Evolutionary conservation across 371 early-diverging fungal species (phyloP).

Genomic region (Mucor mucedo): DNA sequence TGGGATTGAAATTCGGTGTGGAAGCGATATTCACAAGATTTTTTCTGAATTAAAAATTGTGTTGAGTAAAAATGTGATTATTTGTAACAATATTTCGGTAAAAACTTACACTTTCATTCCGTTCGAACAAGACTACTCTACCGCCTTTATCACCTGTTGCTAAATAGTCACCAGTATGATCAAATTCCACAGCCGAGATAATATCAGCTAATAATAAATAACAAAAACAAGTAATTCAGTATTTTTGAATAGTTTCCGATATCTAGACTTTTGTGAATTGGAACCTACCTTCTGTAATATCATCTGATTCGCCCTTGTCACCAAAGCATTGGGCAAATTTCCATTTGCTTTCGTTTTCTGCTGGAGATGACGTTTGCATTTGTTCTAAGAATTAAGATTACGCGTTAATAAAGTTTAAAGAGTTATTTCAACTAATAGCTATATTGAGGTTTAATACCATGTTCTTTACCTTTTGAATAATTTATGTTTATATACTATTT

Average conservation of each 20-base stretch:
- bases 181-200: constrained; percentile 95
- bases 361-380: constrained; percentile 16
- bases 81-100: neutral
- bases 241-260: constrained; percentile 5
- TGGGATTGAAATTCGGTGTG: constrained; percentile 95
- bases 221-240: neutral
- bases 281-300: constrained; percentile 94
- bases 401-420: constrained; percentile 1
- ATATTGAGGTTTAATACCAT: too few species aligned
- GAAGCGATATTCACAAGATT: constrained; percentile 91
- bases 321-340: constrained; percentile 99
- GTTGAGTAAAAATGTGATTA: too few species aligned
- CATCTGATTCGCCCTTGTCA: constrained; percentile 97
- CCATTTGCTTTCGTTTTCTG: constrained; percentile 75
- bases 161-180: constrained; percentile 88
- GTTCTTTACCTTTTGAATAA: too few species aligned
- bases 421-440: too few species aligned
- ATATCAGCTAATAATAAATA: constrained; percentile 76
- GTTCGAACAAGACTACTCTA: constrained; percentile 88
- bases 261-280: neutral
- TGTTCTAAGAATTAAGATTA: constrained; percentile 1
- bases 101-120: constrained; percentile 58
- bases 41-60: constrained; percentile 68
- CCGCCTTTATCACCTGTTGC: constrained; percentile 95
- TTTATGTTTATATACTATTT: too few species aligned